Conservation (phyloP, 495 filamentous ascomycete genomes). For the Penicillium roqueforti region DNA sequence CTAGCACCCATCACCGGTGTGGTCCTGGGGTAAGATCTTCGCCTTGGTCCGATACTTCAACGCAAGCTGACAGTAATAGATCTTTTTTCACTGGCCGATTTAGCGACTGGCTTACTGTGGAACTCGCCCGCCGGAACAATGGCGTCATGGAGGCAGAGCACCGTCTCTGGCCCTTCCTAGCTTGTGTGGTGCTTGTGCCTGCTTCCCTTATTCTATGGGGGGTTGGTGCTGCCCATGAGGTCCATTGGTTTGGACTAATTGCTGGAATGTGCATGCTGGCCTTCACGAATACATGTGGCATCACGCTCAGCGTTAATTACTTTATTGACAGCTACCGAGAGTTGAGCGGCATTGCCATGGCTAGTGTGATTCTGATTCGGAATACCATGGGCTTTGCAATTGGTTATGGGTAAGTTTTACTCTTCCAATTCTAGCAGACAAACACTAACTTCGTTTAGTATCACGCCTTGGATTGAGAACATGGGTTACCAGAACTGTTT, state of each 20-base stretch:
- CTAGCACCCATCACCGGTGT: conserved; percentile 56
- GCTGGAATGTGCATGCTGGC: conserved; percentile 60
- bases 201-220: conserved; percentile 61
- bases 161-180: conserved; percentile 58
- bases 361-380: conserved; percentile 59
- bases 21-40: conserved; percentile 37
- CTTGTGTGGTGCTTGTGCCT: conserved; percentile 53
- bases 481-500: conserved; percentile 63
- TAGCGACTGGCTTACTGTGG: conserved; percentile 56
- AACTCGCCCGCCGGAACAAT: conserved; percentile 56
- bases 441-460: conserved; percentile 31
- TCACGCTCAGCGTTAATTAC: conserved; percentile 59
- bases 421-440: background rate
- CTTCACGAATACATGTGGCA: conserved; percentile 52
- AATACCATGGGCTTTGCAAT: conserved; percentile 65
- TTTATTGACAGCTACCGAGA: conserved; percentile 62
- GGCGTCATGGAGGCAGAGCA: conserved; percentile 61
- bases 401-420: conserved; percentile 46
- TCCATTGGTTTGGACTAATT: conserved; percentile 60
- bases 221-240: conserved; percentile 57
- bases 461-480: conserved; percentile 59
- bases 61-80: conserved; percentile 19
- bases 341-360: conserved; percentile 58
- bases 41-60: background rate
- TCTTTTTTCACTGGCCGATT: conserved; percentile 50